phyloP scores from a whole-genome alignment of 345 rosid genomes.

The Arabidopsis suecica region DNA sequence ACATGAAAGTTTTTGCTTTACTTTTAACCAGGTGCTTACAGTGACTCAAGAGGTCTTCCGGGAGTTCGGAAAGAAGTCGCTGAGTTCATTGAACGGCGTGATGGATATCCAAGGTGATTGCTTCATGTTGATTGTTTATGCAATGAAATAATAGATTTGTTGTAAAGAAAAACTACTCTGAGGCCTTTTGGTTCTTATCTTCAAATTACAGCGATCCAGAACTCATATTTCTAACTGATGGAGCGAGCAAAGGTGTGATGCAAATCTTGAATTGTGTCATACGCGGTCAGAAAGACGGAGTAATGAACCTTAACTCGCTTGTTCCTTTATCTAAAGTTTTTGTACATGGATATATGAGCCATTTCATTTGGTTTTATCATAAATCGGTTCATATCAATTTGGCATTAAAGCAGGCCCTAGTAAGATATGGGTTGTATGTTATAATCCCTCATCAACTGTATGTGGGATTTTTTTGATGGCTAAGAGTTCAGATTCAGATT shows the following conservation, averaged over 20 bases:
- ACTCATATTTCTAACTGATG: slow-evolving; percentile 88
- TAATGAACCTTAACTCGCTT: slow-evolving; percentile 41
- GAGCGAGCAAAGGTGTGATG: slow-evolving; percentile 99
- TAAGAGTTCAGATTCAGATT: not conserved
- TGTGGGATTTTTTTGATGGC: not conserved
- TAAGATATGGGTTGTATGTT: not conserved
- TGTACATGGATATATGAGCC: not conserved
- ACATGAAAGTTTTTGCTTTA: not conserved
- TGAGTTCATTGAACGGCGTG: slow-evolving; percentile 87
- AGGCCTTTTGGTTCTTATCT: slow-evolving; percentile 39
- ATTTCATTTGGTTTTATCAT: slow-evolving; percentile 1
- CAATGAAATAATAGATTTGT: not conserved
- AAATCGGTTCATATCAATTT: not conserved
- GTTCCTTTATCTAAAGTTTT: slow-evolving; percentile 2
- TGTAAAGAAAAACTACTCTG: slow-evolving; percentile 22
- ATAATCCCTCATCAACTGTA: slow-evolving; percentile 1
- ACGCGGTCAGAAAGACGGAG: slow-evolving; percentile 82
- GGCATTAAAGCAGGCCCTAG: not conserved
- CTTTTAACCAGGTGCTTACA: slow-evolving; percentile 77
- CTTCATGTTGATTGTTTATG: slow-evolving; percentile 3
- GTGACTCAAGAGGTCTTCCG: slow-evolving; percentile 91
- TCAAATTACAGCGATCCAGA: slow-evolving; percentile 79
- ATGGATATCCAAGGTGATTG: slow-evolving; percentile 91
- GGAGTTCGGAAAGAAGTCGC: slow-evolving; percentile 91
- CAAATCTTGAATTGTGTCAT: slow-evolving; percentile 82